Evolutionary conservation across 495 filamentous ascomycete genomes (phyloP), one percentile per base, ranked within the genome.

Genomic region (Hypoxylon subgilvum): DNA sequence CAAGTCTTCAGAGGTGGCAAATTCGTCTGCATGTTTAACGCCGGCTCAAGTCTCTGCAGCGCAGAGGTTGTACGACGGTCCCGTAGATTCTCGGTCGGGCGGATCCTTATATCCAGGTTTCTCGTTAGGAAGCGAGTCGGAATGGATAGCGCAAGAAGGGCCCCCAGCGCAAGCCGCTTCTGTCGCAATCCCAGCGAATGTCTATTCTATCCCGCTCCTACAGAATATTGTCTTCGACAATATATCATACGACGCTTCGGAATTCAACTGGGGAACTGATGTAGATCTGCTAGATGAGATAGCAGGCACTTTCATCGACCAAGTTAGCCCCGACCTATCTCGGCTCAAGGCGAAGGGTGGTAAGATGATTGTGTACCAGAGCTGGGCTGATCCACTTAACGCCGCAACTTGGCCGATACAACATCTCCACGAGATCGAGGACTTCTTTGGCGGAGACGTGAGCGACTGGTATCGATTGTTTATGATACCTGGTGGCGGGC

Each of bases 201-300:
- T n/a, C n/a, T n/a, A 2, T 77, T 73, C 61, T 63, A 67, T 72
- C 10, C 78, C 74, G 10, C 76, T 83, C 43, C 58, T 82, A 65
- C 76, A 82, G 46, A 76, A 82, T 19, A 66, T 82, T 10, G 76
- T 79, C 17, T 82, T 78, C 62, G 58, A 80, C 31, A 71, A 81
- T 53, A 53, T 80, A 21, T 68, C 61, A 9, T 81, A 76, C 41
- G 66, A 83, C 52, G 47, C 71, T 44, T 52, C 34, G 9, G 50
- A 25, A 1, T 77, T 78, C 52, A 66, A 78, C 44, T 78, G 65
- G 57, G 75, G 70, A 2, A 36, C 55, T 8, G 69, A 77, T 45
- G 68, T 79, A 25, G 64, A 61, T 27, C 46, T 36, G 4, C 47
- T 77, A 0, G 67, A 78, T 46, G 17, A 19, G 16, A 61, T 32